Base-by-base conservation (phyloP, 345 rosid species). In the Brassica cretica region DNA sequence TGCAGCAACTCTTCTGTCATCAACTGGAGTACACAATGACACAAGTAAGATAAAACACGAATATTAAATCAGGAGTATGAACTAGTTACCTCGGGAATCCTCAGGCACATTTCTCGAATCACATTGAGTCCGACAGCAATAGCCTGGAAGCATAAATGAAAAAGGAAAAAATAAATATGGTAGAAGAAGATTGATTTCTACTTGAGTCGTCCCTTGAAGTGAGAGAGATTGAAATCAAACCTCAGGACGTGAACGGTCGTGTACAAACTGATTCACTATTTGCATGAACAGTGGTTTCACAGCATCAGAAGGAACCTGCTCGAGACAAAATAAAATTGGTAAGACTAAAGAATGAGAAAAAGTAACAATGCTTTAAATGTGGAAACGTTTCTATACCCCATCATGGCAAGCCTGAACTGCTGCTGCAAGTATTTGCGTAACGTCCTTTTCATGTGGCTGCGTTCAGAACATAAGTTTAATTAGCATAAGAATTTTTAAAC, bases 351-450 rank as follows among this genome's bases (percentile, higher is more conserved):
- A 51, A 73, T 39, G 49, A 41, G 62, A 74, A 70, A 39, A 69
- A 18, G 18, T 14, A 64, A 25, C 29, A 11, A 60, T 32, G 37
- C 58, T 62, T 27, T 25, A 53, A 67, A 49, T 35, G 55, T 33
- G 64, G 75, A 67, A 80, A 81, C 30, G 64, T 67, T 60, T 80
- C 33, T 58, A 63, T 90, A 95, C 99, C 99, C 91, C 88, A 82
- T 95, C 96, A 77, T 95, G 99, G 73, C 99, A 95, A 70, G 97
- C 87, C 86, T 95, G 98, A 84, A 95, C 93, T 53, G 93, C 96
- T 66, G 98, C 94, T 12, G 97, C 98, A 80, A 95, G 98, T 80
- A 95, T 82, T 79, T 87, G 89, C 53, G 97, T 95, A 82, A 93
- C 85, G 80, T 95, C 96, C 39, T 92, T 86, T 81, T 89, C 97